Percentiles rank a stretch among this genome's conserved stretches.
Evolutionary conservation across 805 yeast genomes (phyloP).

Genomic region (Hanseniaspora pseudoguilliermondii): DNA sequence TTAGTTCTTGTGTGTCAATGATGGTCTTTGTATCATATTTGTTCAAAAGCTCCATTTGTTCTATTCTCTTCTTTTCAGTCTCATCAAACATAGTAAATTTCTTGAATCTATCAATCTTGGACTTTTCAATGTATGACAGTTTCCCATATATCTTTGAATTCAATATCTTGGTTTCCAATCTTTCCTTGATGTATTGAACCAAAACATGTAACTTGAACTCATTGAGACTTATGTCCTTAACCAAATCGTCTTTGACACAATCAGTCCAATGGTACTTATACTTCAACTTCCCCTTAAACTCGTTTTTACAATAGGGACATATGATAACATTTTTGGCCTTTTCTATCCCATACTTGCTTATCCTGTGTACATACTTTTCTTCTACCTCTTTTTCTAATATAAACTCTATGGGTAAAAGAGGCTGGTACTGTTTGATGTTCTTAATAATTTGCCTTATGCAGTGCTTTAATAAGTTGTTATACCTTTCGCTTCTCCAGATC

Average conservation of each 20-base stretch:
- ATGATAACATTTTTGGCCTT: constrained; percentile 3
- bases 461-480: constrained; percentile 31
- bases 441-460: constrained; percentile 17
- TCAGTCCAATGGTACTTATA: constrained; percentile 42
- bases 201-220: constrained; percentile 31
- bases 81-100: constrained; percentile 36
- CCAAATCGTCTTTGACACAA: constrained; percentile 33
- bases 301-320: constrained; percentile 27
- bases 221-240: constrained; percentile 20
- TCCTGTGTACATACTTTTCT: constrained; percentile 15
- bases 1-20: constrained; percentile 13
- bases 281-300: constrained; percentile 51
- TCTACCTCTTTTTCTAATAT: constrained; percentile 16
- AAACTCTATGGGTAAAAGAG: constrained; percentile 14
- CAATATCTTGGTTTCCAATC: constrained; percentile 9
- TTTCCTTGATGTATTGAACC: background rate
- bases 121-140: constrained; percentile 31
- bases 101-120: constrained; percentile 43
- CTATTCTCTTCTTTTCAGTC: background rate
- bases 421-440: background rate
- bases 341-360: constrained; percentile 10
- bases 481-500: constrained; percentile 38
- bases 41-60: constrained; percentile 29
- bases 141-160: constrained; percentile 21
- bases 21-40: constrained; percentile 20